Base-by-base conservation (phyloP, 306 rosid genomes). In the Citrullus mucosospermus region DNA sequence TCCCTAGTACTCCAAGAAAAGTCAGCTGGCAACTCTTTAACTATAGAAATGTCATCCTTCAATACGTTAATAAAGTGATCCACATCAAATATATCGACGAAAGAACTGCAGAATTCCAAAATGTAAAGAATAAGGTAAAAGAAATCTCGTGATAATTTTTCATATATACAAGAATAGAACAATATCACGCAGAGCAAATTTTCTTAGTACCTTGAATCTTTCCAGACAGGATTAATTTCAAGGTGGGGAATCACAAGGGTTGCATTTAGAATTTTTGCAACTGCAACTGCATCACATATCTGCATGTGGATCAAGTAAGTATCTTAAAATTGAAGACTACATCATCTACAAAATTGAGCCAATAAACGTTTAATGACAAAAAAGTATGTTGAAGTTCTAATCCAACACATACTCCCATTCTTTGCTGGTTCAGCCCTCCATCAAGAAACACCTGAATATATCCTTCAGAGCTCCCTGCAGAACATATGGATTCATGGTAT, bases 201-300 rank as follows among this genome's bases (percentile, higher is more conserved):
- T 46, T 22, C 32, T 54, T 60, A 43, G 78, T 85, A 90, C 99
- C 99, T 96, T 28, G 97, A 86, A 87, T 96, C 99, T 78, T 75
- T 78, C 99, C 99, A 96, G 71, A 96, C 99, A 58, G 99, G 93
- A 87, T 96, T 96, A 54, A 91, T 79, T 86, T 96, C 98, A 73
- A 96, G 96, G 85, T 88, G 85, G 3, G 99, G 99, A 75, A 96
- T 92, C 81, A 96, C 99, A 38, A 96, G 97, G 38, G 98, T 91
- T 57, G 98, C 98, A 87, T 96, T 96, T 81, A 96, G 88, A 79
- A 92, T 86, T 87, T 91, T 96, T 15, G 99, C 98, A 59, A 92
- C 90, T 48, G 97, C 99, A 62, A 96, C 99, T 62, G 99, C 99
- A 85, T 96, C 99, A 78, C 99, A 96, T 86, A 96, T 96, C 99